Evolutionary conservation across 495 filamentous ascomycete genomes (phyloP).

Genomic region (Neurospora sp.): DNA sequence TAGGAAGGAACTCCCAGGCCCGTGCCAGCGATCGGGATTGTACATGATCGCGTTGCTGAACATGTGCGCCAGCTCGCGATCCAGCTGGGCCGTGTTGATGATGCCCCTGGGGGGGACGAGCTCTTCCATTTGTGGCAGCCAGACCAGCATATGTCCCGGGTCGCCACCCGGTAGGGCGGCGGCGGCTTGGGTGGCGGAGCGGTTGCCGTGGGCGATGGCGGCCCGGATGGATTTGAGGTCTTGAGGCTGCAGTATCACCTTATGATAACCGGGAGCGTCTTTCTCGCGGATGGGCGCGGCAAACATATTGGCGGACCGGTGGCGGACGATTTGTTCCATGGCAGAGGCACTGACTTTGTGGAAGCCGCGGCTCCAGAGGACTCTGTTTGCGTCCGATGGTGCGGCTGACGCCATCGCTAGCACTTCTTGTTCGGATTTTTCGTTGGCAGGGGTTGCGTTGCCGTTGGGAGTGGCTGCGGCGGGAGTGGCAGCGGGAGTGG

Average conservation of each 20-base stretch:
- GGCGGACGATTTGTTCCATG: slow-evolving; percentile 73
- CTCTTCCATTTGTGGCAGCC: slow-evolving; percentile 60
- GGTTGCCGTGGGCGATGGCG: slow-evolving; percentile 67
- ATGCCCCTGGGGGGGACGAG: slow-evolving; percentile 81
- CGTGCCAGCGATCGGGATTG: slow-evolving; percentile 65
- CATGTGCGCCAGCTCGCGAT: slow-evolving; percentile 94
- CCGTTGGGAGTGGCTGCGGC: neutral
- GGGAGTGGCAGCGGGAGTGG: slow-evolving; percentile 12
- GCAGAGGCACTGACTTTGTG: slow-evolving; percentile 65
- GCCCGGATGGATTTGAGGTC: slow-evolving; percentile 80
- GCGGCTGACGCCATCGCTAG: neutral
- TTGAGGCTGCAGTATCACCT: slow-evolving; percentile 76
- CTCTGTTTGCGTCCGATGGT: slow-evolving; percentile 36
- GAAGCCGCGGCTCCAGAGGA: slow-evolving; percentile 68
- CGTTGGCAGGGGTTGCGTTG: slow-evolving; percentile 1
- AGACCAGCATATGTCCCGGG: slow-evolving; percentile 40
- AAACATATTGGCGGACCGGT: slow-evolving; percentile 86
- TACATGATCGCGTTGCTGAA: slow-evolving; percentile 98
- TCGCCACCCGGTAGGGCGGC: slow-evolving; percentile 38
- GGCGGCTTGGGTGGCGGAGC: slow-evolving; percentile 56
- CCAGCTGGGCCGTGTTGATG: slow-evolving; percentile 87
- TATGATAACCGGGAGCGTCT: slow-evolving; percentile 79
- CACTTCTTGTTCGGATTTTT: neutral
- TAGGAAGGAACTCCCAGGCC: slow-evolving; percentile 53
- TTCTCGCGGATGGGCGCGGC: slow-evolving; percentile 71